These are phyloP conservation scores for Heracleum sosnowskyi DNA, from an alignment of 129 eudicot genomes.

Conservation along the genomic window DNA sequence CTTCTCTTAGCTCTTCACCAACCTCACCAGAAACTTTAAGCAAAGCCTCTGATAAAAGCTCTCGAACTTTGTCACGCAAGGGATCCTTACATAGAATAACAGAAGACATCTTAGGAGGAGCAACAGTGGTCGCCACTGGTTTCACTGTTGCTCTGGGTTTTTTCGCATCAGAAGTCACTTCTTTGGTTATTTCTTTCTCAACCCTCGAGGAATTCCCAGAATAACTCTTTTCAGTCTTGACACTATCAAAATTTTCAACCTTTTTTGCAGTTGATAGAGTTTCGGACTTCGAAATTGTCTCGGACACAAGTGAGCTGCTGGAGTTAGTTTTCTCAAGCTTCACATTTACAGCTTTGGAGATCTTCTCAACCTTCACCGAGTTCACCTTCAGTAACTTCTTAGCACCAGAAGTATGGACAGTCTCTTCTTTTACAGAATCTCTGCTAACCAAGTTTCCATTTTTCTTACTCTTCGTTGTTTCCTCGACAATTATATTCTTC, in stretches of 20 bases:
- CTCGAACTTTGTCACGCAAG: slow-evolving; percentile 61
- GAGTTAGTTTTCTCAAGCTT: slow-evolving; percentile 29
- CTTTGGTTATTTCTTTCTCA: slow-evolving; percentile 21
- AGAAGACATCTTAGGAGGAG: slow-evolving; percentile 60
- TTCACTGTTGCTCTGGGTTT: slow-evolving; percentile 8
- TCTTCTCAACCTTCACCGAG: slow-evolving; percentile 49
- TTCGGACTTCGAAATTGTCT: slow-evolving; percentile 20
- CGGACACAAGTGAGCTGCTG: slow-evolving; percentile 21
- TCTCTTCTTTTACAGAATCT: slow-evolving; percentile 33
- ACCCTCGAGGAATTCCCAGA: slow-evolving; percentile 26
- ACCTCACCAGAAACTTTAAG: slow-evolving; percentile 56
- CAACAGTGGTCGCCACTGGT: slow-evolving; percentile 14
- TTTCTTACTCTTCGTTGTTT: slow-evolving; percentile 53
- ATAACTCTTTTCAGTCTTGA: slow-evolving; percentile 27
- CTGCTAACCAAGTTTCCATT: slow-evolving; percentile 35
- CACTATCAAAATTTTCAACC: slow-evolving; percentile 16
- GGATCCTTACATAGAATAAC: slow-evolving; percentile 55
- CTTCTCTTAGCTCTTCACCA: slow-evolving; percentile 45
- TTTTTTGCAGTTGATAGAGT: slow-evolving; percentile 23
- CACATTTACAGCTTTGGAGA: slow-evolving; percentile 19
- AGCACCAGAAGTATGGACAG: slow-evolving; percentile 7
- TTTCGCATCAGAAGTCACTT: slow-evolving; percentile 27
- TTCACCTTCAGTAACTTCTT: slow-evolving; percentile 29
- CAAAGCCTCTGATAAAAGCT: slow-evolving; percentile 69
- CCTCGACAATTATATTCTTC: slow-evolving; percentile 69